phyloP scores from a whole-genome alignment of 768 basidiomycete species.

The Clitopilus hobsonii region DNA sequence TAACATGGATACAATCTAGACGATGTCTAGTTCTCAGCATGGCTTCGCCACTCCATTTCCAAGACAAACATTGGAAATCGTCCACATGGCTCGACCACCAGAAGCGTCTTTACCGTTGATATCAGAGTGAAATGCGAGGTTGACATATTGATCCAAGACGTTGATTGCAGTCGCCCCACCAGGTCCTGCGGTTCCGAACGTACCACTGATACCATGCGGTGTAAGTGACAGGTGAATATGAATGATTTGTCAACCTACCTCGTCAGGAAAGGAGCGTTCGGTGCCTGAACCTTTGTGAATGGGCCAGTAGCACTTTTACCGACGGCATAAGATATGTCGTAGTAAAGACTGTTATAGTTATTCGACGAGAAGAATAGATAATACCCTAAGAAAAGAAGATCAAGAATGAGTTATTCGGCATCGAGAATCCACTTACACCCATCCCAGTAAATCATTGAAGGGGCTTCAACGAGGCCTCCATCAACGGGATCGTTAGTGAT shows the following conservation, averaged over 20 bases:
- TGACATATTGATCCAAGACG: conserved; percentile 5
- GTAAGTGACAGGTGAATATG: background rate
- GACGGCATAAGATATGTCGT: conserved; percentile 4
- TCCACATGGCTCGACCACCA: conserved; percentile 1
- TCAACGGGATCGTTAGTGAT: conserved; percentile 4
- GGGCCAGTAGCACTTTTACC: conserved; percentile 2
- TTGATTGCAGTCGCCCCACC: conserved; percentile 4
- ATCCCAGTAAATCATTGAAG: conserved; percentile 3
- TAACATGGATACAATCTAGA: too few species aligned
- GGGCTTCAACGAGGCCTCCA: conserved; percentile 2
- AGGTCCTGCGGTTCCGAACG: background rate
- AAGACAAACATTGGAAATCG: conserved; percentile 4
- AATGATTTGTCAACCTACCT: background rate
- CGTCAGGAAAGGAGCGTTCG: conserved; percentile 1
- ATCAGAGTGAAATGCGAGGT: conserved; percentile 2
- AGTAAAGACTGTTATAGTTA: conserved; percentile 2
- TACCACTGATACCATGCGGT: background rate
- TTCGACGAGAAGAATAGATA: conserved; percentile 4
- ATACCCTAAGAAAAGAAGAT: background rate
- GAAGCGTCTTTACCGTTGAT: conserved; percentile 3
- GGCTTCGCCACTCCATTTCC: conserved; percentile 2
- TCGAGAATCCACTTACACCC: background rate
- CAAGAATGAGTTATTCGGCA: background rate
- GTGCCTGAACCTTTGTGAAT: conserved; percentile 3
- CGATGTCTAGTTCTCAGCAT: background rate